Conservation (phyloP, 495 filamentous ascomycete genomes). For the Penicillium paradoxum region DNA sequence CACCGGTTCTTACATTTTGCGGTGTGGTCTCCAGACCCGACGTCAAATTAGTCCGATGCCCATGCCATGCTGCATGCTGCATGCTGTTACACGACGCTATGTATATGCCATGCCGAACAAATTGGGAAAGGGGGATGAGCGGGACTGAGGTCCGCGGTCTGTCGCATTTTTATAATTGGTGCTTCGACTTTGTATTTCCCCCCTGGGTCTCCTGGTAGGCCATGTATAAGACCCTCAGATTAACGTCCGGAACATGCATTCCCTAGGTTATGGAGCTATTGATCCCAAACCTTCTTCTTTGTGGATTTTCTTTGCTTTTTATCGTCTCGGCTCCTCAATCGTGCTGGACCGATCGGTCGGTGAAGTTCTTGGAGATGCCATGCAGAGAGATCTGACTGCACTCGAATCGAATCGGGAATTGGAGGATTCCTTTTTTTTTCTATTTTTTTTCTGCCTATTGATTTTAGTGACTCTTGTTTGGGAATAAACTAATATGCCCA, state of each 20-base stretch:
- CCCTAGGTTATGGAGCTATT: too few relatives aligned
- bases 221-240: too few relatives aligned
- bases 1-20: not conserved
- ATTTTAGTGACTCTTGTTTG: too few relatives aligned
- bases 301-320: not conserved
- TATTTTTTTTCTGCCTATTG: not conserved
- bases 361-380: not conserved
- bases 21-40: not conserved
- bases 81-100: slow-evolving; percentile 5
- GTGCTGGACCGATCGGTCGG: not conserved
- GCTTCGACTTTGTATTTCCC: not conserved
- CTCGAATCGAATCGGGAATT: not conserved
- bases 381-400: not conserved
- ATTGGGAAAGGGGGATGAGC: not conserved
- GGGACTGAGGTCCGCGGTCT: not conserved
- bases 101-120: slow-evolving; percentile 7
- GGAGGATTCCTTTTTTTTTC: not conserved
- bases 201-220: too few relatives aligned
- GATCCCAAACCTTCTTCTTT: too few relatives aligned
- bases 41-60: not conserved
- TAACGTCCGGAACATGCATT: too few relatives aligned
- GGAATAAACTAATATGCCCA: too few relatives aligned
- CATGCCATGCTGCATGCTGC: not conserved
- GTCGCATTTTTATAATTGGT: not conserved
- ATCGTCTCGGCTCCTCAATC: not conserved